A percentile compares a stretch with the other conserved stretches of the same genome.
phyloP scores from a whole-genome alignment of 1,284 basidiomycete genomes.

The Apiotrichum porosum region DNA sequence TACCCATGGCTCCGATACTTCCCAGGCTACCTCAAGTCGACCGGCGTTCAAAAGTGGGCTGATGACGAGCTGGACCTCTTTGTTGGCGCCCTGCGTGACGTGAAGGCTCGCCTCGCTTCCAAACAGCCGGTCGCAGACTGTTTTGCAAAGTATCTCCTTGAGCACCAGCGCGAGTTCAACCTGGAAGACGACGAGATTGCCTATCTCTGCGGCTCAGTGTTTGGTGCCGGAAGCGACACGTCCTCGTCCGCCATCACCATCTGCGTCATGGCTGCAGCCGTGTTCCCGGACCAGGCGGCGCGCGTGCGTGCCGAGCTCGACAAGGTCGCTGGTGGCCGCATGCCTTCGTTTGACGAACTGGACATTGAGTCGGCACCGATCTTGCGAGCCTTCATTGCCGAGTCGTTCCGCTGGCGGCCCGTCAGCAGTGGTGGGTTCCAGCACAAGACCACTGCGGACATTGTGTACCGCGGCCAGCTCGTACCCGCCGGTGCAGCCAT shows the following conservation, averaged over 20 bases:
- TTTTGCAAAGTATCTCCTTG: slow-evolving; percentile 6
- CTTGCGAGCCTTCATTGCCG: slow-evolving; percentile 15
- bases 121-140: not conserved
- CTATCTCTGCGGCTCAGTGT: slow-evolving; percentile 17
- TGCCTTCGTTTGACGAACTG: slow-evolving; percentile 7
- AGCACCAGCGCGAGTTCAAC: not conserved
- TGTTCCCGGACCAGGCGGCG: slow-evolving; percentile 56
- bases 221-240: slow-evolving; percentile 28
- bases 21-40: slow-evolving; percentile 57
- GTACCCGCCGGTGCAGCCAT: slow-evolving; percentile 6
- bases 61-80: slow-evolving; percentile 58
- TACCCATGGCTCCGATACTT: slow-evolving; percentile 57
- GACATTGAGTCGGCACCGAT: slow-evolving; percentile 4
- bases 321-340: slow-evolving; percentile 32
- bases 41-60: slow-evolving; percentile 47
- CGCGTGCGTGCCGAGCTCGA: slow-evolving; percentile 62
- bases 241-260: slow-evolving; percentile 58
- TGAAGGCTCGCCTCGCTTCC: slow-evolving; percentile 52
- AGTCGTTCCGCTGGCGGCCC: slow-evolving; percentile 19
- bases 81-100: slow-evolving; percentile 52
- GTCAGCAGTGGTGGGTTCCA: slow-evolving; percentile 19
- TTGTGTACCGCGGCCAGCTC: slow-evolving; percentile 6
- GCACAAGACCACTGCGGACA: slow-evolving; percentile 8
- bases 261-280: slow-evolving; percentile 60
- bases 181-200: slow-evolving; percentile 14